Evolutionary conservation across 1,139 yeast genomes (phyloP), one percentile per base, ranked within the genome.

Genomic region (Pichia sp.): DNA sequence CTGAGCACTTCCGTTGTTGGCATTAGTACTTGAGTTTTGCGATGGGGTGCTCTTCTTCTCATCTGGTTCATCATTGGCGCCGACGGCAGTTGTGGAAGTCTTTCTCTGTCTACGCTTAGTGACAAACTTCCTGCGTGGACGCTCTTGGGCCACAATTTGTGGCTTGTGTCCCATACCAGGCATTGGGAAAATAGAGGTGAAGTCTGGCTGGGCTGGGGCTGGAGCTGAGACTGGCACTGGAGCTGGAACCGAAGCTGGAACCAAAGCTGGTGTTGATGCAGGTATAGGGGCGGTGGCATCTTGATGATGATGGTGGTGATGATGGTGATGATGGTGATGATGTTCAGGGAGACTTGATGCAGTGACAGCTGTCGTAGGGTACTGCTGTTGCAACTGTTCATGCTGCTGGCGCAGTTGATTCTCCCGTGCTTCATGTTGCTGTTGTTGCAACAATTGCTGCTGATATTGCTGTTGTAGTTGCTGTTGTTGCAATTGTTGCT

Each of bases 101-200:
- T 32, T 44, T 37, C 37, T 39, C 20, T 32, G 40, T 22, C 48
- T 37, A 19, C 42, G 35, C 23, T 42, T 45, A 3, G 46, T 41
- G 21, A 39, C 32, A 20, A 42, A 30, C 17, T 39, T 45, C 35
- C 34, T 45, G 19, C 38, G 30, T 13, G 41, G 18, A 11, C 42
- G 40, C n/a, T 35, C 34, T 29, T 36, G 40, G 5, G 37, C 30
- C 12, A 41, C 14, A 13, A 39, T 35, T 13, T 35, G 33, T 8
- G 36, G 35, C 11, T 42, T 42, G 27, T 42, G 45, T 13, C 45
- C 46, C 37, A 45, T 37, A 42, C 48, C 46, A 10, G 52, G 52
- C 40, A 48, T 47, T 20, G 51, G 53, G 34, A 47, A 47, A 9
- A 48, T 43, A 12, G 46, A 41, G 32, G 39, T 37, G 22, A 36